Percentiles rank a stretch among this genome's conserved stretches.
Evolutionary conservation across 805 yeast genomes (phyloP).

Genomic region (Cyberlindnera xylosilytica): DNA sequence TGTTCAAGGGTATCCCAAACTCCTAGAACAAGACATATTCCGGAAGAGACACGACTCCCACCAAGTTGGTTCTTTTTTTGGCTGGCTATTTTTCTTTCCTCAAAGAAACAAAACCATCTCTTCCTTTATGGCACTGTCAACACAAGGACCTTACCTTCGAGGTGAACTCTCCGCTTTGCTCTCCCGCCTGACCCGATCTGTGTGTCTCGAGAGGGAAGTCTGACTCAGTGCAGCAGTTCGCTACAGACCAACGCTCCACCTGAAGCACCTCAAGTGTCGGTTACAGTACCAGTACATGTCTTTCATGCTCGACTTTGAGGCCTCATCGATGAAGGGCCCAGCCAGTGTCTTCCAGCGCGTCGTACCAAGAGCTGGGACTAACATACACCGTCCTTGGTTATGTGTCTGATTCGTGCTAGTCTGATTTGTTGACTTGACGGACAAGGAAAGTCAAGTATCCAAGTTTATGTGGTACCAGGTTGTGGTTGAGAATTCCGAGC

Average conservation of each 20-base stretch:
- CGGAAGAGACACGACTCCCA: neutral
- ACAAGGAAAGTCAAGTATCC: neutral
- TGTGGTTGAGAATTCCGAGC: neutral
- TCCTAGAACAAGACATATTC: neutral
- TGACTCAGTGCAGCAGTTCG: neutral
- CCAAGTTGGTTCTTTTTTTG: constrained; percentile 17
- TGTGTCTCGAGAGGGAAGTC: neutral
- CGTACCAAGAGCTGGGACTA: constrained; percentile 22
- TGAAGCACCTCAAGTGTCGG: neutral
- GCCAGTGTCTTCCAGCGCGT: constrained; percentile 9
- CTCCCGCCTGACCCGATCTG: neutral
- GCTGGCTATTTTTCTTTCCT: constrained; percentile 15
- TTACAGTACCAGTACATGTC: neutral
- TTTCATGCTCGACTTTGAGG: neutral
- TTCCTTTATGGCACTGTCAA: constrained; percentile 14
- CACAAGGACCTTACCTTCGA: constrained; percentile 18
- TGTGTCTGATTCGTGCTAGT: constrained; percentile 23
- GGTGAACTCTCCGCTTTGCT: neutral
- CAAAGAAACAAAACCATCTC: constrained; percentile 23
- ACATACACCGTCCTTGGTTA: constrained; percentile 16
- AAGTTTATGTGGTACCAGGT: neutral
- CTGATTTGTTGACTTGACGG: neutral
- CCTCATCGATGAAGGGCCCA: constrained; percentile 23
- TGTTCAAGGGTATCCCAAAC: neutral
- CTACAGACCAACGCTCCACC: neutral